Evolutionary conservation across 2,329 filamentous ascomycete species (phyloP).

Genomic region (Paraconiothyrium brasiliense): DNA sequence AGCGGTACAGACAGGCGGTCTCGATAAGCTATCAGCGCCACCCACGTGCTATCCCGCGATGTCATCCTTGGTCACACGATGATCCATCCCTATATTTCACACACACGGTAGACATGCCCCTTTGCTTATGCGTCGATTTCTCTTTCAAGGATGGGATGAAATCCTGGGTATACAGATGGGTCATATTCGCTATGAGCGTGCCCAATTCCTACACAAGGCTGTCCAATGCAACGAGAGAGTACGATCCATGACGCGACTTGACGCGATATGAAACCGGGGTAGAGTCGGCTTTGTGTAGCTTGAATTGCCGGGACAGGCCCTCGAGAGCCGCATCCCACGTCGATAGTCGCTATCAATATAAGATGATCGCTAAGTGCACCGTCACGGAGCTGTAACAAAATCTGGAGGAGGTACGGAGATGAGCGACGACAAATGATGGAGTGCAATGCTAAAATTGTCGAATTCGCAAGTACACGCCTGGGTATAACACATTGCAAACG

Average conservation of each 20-base stretch:
- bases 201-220: no score
- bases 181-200: no score
- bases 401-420: background rate
- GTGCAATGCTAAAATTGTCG: no score
- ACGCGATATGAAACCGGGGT: background rate
- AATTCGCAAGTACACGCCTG: background rate
- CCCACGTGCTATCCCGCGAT: constrained; percentile 15
- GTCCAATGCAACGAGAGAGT: no score
- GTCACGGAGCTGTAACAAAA: background rate
- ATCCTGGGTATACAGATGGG: no score
- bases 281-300: background rate
- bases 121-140: no score
- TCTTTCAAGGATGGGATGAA: no score
- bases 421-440: background rate
- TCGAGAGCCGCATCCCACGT: constrained; percentile 5
- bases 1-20: constrained; percentile 20
- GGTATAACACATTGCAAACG: constrained; percentile 5
- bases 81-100: background rate
- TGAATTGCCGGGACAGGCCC: background rate
- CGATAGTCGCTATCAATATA: background rate
- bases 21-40: constrained; percentile 39
- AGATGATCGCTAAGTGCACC: background rate
- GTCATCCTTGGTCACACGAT: constrained; percentile 5
- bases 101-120: no score
- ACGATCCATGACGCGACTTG: background rate